Evolutionary conservation across 106 monocot genomes (phyloP), one percentile per base, ranked within the genome.

Genomic region (Hemerocallis citrina): DNA sequence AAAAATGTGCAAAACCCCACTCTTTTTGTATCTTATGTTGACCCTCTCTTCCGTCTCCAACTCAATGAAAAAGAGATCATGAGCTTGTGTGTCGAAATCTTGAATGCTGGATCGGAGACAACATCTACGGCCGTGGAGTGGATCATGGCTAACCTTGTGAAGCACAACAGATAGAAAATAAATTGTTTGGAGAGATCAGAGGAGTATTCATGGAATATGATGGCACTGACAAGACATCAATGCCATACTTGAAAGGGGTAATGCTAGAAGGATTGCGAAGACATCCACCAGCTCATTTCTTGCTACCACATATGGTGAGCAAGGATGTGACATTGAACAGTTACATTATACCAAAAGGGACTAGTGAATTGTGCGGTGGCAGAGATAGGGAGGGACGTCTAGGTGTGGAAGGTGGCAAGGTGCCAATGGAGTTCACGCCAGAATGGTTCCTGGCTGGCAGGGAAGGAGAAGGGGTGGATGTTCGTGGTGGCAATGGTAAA

Each of bases 341-440:
- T 5, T 55, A 32, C 11, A 4, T 55, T 10, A 32, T 55, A 55
- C 55, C 30, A 8, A 32, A 55, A 13, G 55, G 55, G 11, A 13
- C 55, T 1, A 32, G 55, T 55, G 11, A 28, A 4, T 14, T 30
- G 29, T 3, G 7, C 7, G 1, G 5, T 55, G 5, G 30, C 13
- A 15, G 22, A 55, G 5, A 5, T 55, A 31, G 31, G 31, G 9
- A 4, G 30, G 55, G 30, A 55, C 30, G 16, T 1, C 9, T 31
- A 32, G 31, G 16, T 13, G 16, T 55, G 55, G 55, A 16, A 55
- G 30, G 31, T 14, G 30, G 31, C 55, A 16, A 55, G 30, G 31
- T 14, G 30, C 55, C 55, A 14, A 55, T 55, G 55, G 41, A 41
- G 24, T 52, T 52, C 51, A 52, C 0, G 51, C 51, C 51, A 5